Evolutionary conservation across 2,329 filamentous ascomycete species (phyloP).

Genomic region (Cladosporium austrohemisphaericum): DNA sequence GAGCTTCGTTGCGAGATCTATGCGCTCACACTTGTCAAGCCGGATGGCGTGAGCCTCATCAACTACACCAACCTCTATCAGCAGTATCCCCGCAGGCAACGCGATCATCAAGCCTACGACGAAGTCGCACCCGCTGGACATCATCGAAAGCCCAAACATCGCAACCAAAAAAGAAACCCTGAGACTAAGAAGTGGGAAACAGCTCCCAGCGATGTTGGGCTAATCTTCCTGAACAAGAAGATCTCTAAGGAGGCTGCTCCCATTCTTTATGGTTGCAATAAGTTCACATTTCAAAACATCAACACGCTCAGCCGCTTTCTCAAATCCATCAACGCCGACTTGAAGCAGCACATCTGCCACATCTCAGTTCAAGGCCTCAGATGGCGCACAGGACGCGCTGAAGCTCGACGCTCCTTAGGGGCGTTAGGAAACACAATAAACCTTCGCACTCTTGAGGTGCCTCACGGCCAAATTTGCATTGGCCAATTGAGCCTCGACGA

Average conservation of each 20-base stretch:
- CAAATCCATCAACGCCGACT: neutral
- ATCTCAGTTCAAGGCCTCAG: neutral
- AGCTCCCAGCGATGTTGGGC: neutral
- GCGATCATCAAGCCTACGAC: neutral
- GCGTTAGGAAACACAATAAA: neutral
- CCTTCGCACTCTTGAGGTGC: neutral
- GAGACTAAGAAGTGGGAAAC: neutral
- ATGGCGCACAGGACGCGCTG: neutral
- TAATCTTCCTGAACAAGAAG: neutral
- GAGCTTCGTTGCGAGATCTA: slow-evolving; percentile 2
- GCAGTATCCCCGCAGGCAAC: no score
- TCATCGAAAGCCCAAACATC: neutral
- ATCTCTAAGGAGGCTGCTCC: neutral
- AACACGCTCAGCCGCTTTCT: neutral
- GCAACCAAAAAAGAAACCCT: neutral
- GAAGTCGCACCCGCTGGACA: neutral
- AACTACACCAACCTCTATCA: no score
- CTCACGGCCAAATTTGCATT: neutral
- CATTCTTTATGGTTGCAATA: neutral
- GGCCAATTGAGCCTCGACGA: neutral
- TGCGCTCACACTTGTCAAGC: neutral
- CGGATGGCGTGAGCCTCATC: no score
- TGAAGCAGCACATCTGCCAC: neutral
- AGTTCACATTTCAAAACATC: neutral
- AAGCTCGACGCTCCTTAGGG: neutral